A percentile compares a stretch with the other conserved stretches of the same genome.
phyloP scores from a whole-genome alignment of 345 rosid genomes.

The Barbarea vulgaris region DNA sequence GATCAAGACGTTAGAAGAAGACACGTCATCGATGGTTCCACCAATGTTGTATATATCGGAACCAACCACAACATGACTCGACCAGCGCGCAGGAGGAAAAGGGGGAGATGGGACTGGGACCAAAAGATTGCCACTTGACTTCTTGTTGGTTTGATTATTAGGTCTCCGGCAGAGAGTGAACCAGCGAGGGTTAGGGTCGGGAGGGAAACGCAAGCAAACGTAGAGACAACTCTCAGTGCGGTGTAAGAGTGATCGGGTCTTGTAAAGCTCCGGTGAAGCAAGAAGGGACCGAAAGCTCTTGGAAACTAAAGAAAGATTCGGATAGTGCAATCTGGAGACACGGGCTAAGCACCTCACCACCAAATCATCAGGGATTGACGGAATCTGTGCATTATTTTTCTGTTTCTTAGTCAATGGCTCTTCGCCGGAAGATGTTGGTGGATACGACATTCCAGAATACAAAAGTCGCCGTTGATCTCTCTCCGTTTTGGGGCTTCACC shows the following conservation, averaged over 20 bases:
- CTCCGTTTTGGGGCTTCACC: too few relatives aligned
- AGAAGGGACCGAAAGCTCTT: conserved; percentile 51
- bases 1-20: conserved; percentile 58
- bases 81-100: conserved; percentile 34
- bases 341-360: conserved; percentile 22
- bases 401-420: neutral
- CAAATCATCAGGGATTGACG: conserved; percentile 7
- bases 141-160: neutral
- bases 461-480: too few relatives aligned
- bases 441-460: too few relatives aligned
- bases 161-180: neutral
- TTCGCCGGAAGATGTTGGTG: neutral
- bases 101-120: conserved; percentile 17
- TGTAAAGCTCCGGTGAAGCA: conserved; percentile 52
- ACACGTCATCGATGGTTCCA: conserved; percentile 52
- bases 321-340: conserved; percentile 53
- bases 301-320: conserved; percentile 58
- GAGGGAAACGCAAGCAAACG: neutral
- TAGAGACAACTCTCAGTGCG: conserved; percentile 29
- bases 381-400: neutral
- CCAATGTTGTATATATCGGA: conserved; percentile 57
- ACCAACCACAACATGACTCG: conserved; percentile 53
- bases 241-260: conserved; percentile 42
- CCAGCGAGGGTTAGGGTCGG: neutral
- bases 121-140: neutral